Evolutionary conservation across 768 basidiomycete species (phyloP), one percentile per base, ranked within the genome.

Genomic region (Dioszegia aurantiaca): DNA sequence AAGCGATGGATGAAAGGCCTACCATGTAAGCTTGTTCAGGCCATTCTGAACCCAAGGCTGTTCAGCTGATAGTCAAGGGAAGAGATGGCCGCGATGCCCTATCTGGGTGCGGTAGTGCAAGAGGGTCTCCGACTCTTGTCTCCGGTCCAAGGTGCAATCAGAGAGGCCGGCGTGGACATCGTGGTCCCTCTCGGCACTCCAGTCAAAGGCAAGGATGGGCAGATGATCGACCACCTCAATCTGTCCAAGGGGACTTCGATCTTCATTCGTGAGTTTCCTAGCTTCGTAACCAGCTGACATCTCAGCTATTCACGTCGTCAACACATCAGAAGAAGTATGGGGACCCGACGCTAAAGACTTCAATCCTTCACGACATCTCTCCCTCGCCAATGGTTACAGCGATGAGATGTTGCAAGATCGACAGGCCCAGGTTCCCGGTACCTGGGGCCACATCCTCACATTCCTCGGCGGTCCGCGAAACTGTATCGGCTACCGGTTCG

Each of bases 101-200:
- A 82, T 60, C 80, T 94, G 45, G 81, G 91, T 66, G 88, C 89
- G 55, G 85, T 92, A n/a, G 79, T 83, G 16, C 65, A 70, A 11
- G 73, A 75, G 46, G 55, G 51, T 2, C 55, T 75, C 12, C 39
- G 73, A 42, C 47, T 73, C 2, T 54, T 55, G 16, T 52, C 73
- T 19, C 73, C 75, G 9, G 75, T 65, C 8, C 70, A 73, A 6
- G 43, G 43, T 14, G 72, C 73, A 1, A 62, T 70, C 27, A 61
- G 73, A 19, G 54, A 67, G 52, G 54, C 65, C 1, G 30, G 43
- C 2, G 42, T 62, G n/a, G 65, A 66, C 26, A 41, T 53, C 6
- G 58, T 69, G 1, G 39, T 76, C 36, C 75, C 75, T 0, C 60
- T 76, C 17, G 64, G 68, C 3, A 68, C 58, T n/a, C 70, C 73